Evolutionary conservation across 179 eudicot species (phyloP).

Genomic region (Beta corolliflora): DNA sequence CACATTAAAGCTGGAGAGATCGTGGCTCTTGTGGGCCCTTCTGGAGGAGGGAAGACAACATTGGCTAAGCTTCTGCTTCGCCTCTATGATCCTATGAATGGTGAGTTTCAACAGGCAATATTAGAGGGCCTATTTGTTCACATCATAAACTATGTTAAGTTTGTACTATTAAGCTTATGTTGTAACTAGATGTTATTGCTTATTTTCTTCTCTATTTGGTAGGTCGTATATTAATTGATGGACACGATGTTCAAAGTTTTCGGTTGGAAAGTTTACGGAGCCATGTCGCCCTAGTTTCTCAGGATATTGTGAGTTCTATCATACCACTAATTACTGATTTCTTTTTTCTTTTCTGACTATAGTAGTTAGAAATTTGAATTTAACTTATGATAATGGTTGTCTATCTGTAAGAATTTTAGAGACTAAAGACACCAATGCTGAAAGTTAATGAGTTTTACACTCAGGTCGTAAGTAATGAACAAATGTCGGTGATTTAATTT

Average conservation of each 20-base stretch:
- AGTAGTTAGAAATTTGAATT: background rate
- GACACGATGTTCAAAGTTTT: constrained; percentile 53
- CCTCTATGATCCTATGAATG: constrained; percentile 82
- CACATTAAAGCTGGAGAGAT: constrained; percentile 86
- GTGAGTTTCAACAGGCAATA: constrained; percentile 38
- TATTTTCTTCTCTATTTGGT: constrained; percentile 25
- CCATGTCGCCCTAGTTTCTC: constrained; percentile 87
- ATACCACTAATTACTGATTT: constrained; percentile 20
- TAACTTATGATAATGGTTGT: background rate
- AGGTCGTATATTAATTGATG: constrained; percentile 79
- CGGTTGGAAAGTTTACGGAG: constrained; percentile 72
- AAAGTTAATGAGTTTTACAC: background rate
- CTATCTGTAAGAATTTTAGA: background rate
- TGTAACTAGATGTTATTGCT: background rate
- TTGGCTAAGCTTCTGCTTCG: constrained; percentile 91
- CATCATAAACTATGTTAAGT: constrained; percentile 11
- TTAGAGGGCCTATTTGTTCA: background rate
- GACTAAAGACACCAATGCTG: background rate
- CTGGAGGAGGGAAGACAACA: constrained; percentile 99
- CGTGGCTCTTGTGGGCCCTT: constrained; percentile 93
- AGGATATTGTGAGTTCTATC: constrained; percentile 69
- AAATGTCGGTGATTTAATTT: background rate
- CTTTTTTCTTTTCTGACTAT: background rate
- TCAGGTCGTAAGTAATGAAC: background rate
- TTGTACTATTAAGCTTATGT: constrained; percentile 13